Conservation (phyloP, 768 basidiomycete species). For the Chalciporus piperatus region DNA sequence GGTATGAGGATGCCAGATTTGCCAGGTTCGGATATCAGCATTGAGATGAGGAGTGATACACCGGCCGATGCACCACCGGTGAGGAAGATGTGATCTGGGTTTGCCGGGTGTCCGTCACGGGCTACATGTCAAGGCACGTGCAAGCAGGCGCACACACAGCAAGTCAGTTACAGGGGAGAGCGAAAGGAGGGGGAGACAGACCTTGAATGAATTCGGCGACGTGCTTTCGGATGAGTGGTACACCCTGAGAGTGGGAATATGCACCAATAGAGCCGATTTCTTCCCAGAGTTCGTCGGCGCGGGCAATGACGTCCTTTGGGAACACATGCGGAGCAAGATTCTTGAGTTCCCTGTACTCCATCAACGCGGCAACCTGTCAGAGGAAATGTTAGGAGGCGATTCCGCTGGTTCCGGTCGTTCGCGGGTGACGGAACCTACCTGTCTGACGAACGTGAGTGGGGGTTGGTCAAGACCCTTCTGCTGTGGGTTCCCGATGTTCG, state of each 20-base stretch:
- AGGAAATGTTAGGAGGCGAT: slow-evolving; percentile 3
- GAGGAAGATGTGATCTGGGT: slow-evolving; percentile 87
- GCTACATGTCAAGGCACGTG: slow-evolving; percentile 41
- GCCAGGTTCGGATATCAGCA: slow-evolving; percentile 63
- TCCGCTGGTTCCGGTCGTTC: background rate
- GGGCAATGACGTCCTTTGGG: slow-evolving; percentile 79
- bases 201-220: slow-evolving; percentile 90
- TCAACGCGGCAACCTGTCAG: slow-evolving; percentile 77
- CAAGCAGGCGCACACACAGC: background rate
- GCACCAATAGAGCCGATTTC: slow-evolving; percentile 94
- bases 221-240: slow-evolving; percentile 80
- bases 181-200: slow-evolving; percentile 32
- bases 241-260: slow-evolving; percentile 94
- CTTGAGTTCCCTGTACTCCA: slow-evolving; percentile 87
- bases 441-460: slow-evolving; percentile 87
- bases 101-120: slow-evolving; percentile 84
- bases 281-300: slow-evolving; percentile 73
- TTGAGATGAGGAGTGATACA: slow-evolving; percentile 81
- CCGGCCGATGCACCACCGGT: slow-evolving; percentile 94
- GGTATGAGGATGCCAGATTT: slow-evolving; percentile 85
- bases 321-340: slow-evolving; percentile 75
- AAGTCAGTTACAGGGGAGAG: slow-evolving; percentile 2
- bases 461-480: slow-evolving; percentile 92
- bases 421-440: slow-evolving; percentile 51
- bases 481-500: slow-evolving; percentile 98